Conservation (phyloP, 2,329 filamentous ascomycete genomes). For the Beauveria rudraprayagi region DNA sequence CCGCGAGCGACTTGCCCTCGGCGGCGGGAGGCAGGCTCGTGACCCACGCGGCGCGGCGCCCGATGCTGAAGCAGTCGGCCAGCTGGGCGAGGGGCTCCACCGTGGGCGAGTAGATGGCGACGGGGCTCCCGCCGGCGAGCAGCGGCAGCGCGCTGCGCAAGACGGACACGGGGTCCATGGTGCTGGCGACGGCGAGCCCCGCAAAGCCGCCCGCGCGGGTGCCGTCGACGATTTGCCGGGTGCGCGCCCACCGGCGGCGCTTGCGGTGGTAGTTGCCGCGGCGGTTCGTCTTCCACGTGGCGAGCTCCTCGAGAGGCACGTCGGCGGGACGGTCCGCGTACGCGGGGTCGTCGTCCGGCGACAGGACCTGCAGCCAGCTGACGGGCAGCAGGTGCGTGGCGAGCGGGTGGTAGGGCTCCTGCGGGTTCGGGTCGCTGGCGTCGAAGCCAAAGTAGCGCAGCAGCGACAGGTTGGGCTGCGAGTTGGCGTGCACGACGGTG, state of each 20-base stretch:
- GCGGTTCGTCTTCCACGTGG: constrained; percentile 70
- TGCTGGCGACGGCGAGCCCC: constrained; percentile 71
- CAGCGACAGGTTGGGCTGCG: constrained; percentile 79
- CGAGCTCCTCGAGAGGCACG: constrained; percentile 52
- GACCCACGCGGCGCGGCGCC: constrained; percentile 68
- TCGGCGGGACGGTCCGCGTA: constrained; percentile 59
- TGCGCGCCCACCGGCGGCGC: constrained; percentile 69
- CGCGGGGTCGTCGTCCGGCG: constrained; percentile 64
- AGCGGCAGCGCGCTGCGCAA: constrained; percentile 70
- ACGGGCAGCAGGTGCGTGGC: constrained; percentile 72
- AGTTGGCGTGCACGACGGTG: constrained; percentile 72
- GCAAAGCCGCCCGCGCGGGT: constrained; percentile 71
- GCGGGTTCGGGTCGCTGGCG: constrained; percentile 51
- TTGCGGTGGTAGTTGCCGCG: constrained; percentile 85
- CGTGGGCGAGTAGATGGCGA: constrained; percentile 77
- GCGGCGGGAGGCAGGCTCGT: constrained; percentile 38
- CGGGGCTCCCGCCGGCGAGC: constrained; percentile 70
- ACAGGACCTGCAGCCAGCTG: constrained; percentile 85
- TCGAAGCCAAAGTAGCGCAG: constrained; percentile 89
- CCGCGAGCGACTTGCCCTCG: constrained; percentile 35
- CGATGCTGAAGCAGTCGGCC: constrained; percentile 77
- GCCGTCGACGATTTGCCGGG: constrained; percentile 64
- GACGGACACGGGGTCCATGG: constrained; percentile 73
- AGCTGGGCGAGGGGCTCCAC: constrained; percentile 72
- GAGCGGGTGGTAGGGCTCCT: constrained; percentile 63